phyloP scores from a whole-genome alignment of 106 monocot genomes.

The Ottelia alismoides region DNA sequence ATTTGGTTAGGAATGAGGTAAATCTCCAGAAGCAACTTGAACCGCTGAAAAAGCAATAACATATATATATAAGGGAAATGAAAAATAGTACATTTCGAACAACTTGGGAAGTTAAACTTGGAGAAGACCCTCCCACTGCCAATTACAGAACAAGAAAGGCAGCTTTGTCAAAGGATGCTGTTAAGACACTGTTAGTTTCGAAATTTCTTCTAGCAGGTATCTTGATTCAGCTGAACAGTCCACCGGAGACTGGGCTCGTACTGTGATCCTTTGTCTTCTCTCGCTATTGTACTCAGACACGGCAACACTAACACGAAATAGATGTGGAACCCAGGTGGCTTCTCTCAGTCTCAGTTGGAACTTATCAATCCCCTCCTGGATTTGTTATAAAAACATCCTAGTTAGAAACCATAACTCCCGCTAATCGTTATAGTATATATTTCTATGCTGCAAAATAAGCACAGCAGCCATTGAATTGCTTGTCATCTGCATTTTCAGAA shows the following conservation, averaged over 20 bases:
- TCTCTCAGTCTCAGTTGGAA: slow-evolving; percentile 68
- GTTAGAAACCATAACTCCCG: background rate
- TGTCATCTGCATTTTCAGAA: background rate
- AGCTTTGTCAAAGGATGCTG: no score
- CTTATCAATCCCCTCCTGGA: slow-evolving; percentile 68
- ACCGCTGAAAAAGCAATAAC: no score
- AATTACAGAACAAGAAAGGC: no score
- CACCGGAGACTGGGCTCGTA: slow-evolving; percentile 39
- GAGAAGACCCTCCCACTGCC: no score
- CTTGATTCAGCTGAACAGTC: slow-evolving; percentile 63
- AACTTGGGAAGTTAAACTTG: no score
- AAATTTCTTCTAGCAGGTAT: slow-evolving; percentile 70
- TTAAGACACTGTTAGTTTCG: slow-evolving; percentile 43
- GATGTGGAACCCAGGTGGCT: slow-evolving; percentile 70
- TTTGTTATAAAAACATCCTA: background rate
- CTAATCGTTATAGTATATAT: no score
- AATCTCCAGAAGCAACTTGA: no score
- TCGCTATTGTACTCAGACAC: slow-evolving; percentile 72
- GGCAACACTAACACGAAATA: slow-evolving; percentile 63
- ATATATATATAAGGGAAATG: no score
- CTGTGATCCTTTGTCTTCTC: slow-evolving; percentile 78
- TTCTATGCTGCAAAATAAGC: background rate
- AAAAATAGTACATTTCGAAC: no score
- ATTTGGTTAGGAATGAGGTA: no score
- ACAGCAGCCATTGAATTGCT: background rate